Evolutionary conservation across 2,329 filamentous ascomycete genomes (phyloP).

Genomic region (Alternaria brassicae): DNA sequence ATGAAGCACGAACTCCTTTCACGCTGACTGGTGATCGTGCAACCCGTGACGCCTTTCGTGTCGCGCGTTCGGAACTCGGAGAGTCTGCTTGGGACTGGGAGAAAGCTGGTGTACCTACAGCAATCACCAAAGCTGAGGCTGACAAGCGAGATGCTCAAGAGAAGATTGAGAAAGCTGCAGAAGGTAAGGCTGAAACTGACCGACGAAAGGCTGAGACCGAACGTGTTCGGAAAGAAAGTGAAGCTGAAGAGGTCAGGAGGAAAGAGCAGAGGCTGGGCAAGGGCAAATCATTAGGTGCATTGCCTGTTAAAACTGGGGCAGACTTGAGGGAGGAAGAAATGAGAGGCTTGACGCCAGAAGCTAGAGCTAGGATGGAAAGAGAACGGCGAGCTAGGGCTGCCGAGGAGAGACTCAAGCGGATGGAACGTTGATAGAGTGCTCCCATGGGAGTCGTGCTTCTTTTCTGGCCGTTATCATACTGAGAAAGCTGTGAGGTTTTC

Average conservation of each 20-base stretch:
- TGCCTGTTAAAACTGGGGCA: conserved; percentile 74
- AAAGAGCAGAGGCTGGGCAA: conserved; percentile 59
- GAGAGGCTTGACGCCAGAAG: conserved; percentile 85
- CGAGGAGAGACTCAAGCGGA: conserved; percentile 79
- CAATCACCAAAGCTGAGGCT: conserved; percentile 74
- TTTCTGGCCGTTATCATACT: neutral
- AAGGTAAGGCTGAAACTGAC: conserved; percentile 66
- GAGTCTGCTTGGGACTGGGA: conserved; percentile 82
- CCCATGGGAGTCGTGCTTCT: neutral
- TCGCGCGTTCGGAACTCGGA: conserved; percentile 82
- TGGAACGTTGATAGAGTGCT: conserved; percentile 24
- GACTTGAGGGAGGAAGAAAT: conserved; percentile 84
- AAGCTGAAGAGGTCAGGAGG: conserved; percentile 57
- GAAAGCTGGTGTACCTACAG: conserved; percentile 71
- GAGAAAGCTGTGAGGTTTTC: neutral
- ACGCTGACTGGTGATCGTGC: conserved; percentile 84
- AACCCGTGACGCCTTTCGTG: conserved; percentile 89
- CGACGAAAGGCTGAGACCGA: conserved; percentile 78
- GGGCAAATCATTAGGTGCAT: conserved; percentile 61
- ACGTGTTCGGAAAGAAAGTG: conserved; percentile 66
- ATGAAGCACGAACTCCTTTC: conserved; percentile 83
- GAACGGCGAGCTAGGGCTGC: conserved; percentile 90
- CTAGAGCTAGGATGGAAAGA: conserved; percentile 81
- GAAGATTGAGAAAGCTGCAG: conserved; percentile 69
- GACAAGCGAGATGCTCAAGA: conserved; percentile 74